Percentiles rank a stretch among this genome's conserved stretches.
Evolutionary conservation across 192 early-diverging fungal species (phyloP).

Genomic region (Coemansia furcata): DNA sequence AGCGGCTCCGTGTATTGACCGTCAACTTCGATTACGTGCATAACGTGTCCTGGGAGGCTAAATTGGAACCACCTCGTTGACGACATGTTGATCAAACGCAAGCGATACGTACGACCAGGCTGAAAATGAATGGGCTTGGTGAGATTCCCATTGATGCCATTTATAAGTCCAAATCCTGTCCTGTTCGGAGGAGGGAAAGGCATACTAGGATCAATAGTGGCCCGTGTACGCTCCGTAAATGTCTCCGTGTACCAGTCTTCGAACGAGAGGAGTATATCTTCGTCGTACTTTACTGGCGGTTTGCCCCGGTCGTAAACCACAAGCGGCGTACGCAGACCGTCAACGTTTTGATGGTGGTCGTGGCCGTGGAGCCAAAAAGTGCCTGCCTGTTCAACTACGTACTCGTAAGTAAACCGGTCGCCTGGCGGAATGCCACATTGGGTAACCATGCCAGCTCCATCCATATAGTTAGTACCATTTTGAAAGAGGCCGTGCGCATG

Average conservation of each 20-base stretch:
- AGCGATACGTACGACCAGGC: conserved; percentile 71
- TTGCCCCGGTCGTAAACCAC: conserved; percentile 57
- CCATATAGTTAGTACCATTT: conserved; percentile 61
- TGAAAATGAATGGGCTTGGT: conserved; percentile 57
- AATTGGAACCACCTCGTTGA: conserved; percentile 65
- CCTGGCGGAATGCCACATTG: conserved; percentile 74
- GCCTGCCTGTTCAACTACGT: conserved; percentile 63
- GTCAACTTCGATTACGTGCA: conserved; percentile 77
- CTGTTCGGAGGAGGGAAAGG: conserved; percentile 58
- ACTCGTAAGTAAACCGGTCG: conserved; percentile 61
- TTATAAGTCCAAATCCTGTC: conserved; percentile 47
- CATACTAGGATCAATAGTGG: conserved; percentile 50
- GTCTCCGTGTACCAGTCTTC: conserved; percentile 70
- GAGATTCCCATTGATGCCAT: conserved; percentile 46
- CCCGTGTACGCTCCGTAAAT: conserved; percentile 43
- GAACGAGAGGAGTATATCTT: conserved; percentile 59
- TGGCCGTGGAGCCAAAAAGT: conserved; percentile 85
- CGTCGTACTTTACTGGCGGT: conserved; percentile 60
- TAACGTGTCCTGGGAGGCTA: conserved; percentile 67
- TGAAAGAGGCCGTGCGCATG: conserved; percentile 80
- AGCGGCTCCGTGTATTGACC: conserved; percentile 60
- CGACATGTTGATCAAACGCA: conserved; percentile 75
- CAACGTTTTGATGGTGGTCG: conserved; percentile 65
- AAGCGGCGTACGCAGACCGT: conserved; percentile 71
- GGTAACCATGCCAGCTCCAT: conserved; percentile 64